phyloP scores from a whole-genome alignment of 2,329 filamentous ascomycete species.

The Lomentospora prolificans region DNA sequence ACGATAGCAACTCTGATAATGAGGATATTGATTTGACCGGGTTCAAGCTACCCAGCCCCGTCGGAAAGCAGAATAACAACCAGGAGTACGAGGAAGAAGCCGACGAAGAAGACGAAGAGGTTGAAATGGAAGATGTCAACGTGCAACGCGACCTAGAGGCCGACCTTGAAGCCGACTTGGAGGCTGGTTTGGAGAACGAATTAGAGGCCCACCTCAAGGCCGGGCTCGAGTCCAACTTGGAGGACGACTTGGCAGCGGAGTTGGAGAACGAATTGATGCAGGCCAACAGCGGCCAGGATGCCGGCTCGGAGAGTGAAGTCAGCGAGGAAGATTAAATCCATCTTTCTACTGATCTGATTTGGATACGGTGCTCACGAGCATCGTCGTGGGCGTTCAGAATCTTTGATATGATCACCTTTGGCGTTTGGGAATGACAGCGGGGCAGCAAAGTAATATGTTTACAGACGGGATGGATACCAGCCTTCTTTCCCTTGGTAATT shows the following conservation, averaged over 20 bases:
- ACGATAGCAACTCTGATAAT: constrained; percentile 22
- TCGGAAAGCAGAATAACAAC: constrained; percentile 22
- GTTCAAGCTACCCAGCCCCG: constrained; percentile 45
- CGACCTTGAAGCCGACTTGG: constrained; percentile 13
- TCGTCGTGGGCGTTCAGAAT: constrained; percentile 1
- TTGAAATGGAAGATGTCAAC: constrained; percentile 14
- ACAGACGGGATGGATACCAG: background rate
- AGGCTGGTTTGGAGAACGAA: constrained; percentile 11
- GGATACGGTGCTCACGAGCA: background rate
- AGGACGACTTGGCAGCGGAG: constrained; percentile 46
- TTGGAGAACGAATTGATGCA: constrained; percentile 44
- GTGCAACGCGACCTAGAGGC: constrained; percentile 4
- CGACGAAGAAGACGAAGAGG: constrained; percentile 20
- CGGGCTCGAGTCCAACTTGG: constrained; percentile 29
- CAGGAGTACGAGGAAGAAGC: constrained; percentile 14
- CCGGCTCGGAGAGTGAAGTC: constrained; percentile 50
- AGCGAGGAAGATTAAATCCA: constrained; percentile 50
- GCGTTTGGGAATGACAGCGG: background rate
- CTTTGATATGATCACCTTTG: background rate
- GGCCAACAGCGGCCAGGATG: constrained; percentile 30
- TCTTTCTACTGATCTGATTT: background rate
- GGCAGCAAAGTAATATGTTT: background rate
- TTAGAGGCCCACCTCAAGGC: constrained; percentile 14
- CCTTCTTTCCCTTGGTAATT: background rate
- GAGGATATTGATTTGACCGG: constrained; percentile 19